Conservation (phyloP, 768 basidiomycete species). For the Glaciozyma martinii region DNA sequence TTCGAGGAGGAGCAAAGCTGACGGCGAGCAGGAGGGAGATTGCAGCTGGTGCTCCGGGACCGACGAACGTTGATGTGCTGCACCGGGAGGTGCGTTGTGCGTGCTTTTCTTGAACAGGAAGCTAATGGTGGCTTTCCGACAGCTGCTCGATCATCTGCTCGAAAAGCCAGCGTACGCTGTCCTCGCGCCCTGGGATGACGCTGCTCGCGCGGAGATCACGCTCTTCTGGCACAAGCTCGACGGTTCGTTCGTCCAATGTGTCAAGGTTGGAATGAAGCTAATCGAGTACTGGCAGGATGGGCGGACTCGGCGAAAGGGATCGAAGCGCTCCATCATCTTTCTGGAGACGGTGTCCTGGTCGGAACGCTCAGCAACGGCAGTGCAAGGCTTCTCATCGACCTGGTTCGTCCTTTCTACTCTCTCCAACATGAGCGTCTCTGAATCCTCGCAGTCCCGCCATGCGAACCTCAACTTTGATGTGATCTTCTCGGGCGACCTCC, state of each 20-base stretch:
- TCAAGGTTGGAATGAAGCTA: neutral
- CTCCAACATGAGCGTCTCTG: neutral
- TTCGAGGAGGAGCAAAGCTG: neutral
- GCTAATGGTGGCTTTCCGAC: neutral
- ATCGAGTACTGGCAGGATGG: neutral
- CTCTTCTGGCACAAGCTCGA: slow-evolving; percentile 22
- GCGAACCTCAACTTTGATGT: slow-evolving; percentile 16
- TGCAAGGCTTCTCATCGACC: neutral
- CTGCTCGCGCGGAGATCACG: slow-evolving; percentile 4
- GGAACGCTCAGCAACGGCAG: neutral
- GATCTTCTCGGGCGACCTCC: slow-evolving; percentile 28
- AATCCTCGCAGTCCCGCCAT: slow-evolving; percentile 8
- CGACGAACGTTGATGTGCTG: slow-evolving; percentile 20
- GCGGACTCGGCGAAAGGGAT: neutral
- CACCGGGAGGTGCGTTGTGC: slow-evolving; percentile 17
- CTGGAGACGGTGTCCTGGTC: neutral
- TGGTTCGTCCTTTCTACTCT: neutral
- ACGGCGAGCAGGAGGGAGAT: slow-evolving; percentile 16
- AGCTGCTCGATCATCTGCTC: neutral
- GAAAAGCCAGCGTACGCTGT: neutral
- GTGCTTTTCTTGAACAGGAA: no score
- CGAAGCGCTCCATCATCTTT: neutral
- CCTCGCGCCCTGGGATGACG: neutral
- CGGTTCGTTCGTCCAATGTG: neutral
- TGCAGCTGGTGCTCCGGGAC: slow-evolving; percentile 9